Evolutionary conservation across 2,329 filamentous ascomycete genomes (phyloP).

Genomic region (Penicillium sp.): DNA sequence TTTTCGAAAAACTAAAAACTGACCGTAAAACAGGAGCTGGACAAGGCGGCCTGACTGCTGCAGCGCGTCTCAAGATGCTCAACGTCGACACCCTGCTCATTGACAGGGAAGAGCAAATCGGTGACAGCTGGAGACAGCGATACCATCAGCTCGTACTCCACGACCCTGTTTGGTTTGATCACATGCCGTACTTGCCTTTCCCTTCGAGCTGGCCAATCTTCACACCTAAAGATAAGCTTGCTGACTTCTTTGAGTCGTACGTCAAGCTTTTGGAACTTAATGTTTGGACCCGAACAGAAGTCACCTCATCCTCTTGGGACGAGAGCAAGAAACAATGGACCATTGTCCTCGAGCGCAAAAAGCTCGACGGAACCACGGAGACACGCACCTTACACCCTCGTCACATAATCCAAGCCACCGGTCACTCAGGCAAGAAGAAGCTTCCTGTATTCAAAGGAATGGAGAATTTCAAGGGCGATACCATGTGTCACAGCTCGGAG

Average conservation of each 20-base stretch:
- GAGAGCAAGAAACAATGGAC: conserved; percentile 56
- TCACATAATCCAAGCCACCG: conserved; percentile 68
- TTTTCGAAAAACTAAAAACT: background rate
- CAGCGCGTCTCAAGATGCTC: conserved; percentile 62
- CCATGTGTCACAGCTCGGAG: conserved; percentile 63
- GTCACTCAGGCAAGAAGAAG: conserved; percentile 66
- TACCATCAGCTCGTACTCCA: conserved; percentile 69
- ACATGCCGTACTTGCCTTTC: conserved; percentile 65
- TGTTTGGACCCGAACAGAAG: conserved; percentile 60
- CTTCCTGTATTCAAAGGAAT: conserved; percentile 51
- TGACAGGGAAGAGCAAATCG: conserved; percentile 59
- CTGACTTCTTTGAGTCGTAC: conserved; percentile 68
- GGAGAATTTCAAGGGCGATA: conserved; percentile 58
- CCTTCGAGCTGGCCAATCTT: conserved; percentile 68
- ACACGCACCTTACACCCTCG: conserved; percentile 60
- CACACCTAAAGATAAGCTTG: conserved; percentile 71
- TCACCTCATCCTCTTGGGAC: conserved; percentile 54
- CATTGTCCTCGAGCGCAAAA: conserved; percentile 50
- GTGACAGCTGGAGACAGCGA: conserved; percentile 65
- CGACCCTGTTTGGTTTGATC: conserved; percentile 61
- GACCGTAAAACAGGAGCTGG: conserved; percentile 53
- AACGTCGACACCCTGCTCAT: conserved; percentile 59
- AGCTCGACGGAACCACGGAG: conserved; percentile 43
- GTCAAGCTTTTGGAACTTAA: conserved; percentile 67
- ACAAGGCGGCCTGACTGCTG: conserved; percentile 60